Evolutionary conservation across 2,329 filamentous ascomycete genomes (phyloP).

Genomic region (Talaromyces sp.): DNA sequence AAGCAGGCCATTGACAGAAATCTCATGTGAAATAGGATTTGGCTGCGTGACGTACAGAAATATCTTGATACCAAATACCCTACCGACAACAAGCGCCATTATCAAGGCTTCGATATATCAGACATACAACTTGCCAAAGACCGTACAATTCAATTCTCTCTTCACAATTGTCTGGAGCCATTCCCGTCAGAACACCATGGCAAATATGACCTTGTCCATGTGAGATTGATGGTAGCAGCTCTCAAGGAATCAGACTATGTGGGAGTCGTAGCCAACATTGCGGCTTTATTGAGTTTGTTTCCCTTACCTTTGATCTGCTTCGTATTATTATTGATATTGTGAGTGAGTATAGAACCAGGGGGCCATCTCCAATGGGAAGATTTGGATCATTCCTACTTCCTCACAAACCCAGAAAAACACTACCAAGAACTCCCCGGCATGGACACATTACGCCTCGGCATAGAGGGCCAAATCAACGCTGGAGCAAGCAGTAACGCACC

Average conservation of each 20-base stretch:
- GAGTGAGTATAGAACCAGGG: slow-evolving; percentile 17
- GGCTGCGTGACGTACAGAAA: slow-evolving; percentile 20
- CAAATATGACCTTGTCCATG: slow-evolving; percentile 29
- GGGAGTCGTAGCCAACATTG: slow-evolving; percentile 22
- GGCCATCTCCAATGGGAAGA: slow-evolving; percentile 29
- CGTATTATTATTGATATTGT: neutral
- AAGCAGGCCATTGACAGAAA: neutral
- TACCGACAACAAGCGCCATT: slow-evolving; percentile 13
- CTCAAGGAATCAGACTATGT: slow-evolving; percentile 22
- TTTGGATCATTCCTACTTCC: slow-evolving; percentile 18
- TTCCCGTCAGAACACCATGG: slow-evolving; percentile 25
- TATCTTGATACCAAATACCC: slow-evolving; percentile 6
- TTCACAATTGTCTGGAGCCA: slow-evolving; percentile 24
- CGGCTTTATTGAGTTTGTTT: slow-evolving; percentile 24
- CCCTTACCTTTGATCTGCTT: neutral
- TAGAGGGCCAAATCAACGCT: neutral
- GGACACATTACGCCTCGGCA: neutral
- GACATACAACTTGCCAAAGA: slow-evolving; percentile 23
- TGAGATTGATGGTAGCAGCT: slow-evolving; percentile 25
- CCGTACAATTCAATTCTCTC: slow-evolving; percentile 17
- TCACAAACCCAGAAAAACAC: slow-evolving; percentile 11
- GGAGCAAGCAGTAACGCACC: neutral
- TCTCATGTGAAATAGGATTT: slow-evolving; percentile 18
- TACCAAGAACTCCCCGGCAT: neutral
- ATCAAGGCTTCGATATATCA: slow-evolving; percentile 31